These are phyloP conservation scores for Candida arabinofermentans DNA, from an alignment of 805 yeast species.

Conservation along the genomic window DNA sequence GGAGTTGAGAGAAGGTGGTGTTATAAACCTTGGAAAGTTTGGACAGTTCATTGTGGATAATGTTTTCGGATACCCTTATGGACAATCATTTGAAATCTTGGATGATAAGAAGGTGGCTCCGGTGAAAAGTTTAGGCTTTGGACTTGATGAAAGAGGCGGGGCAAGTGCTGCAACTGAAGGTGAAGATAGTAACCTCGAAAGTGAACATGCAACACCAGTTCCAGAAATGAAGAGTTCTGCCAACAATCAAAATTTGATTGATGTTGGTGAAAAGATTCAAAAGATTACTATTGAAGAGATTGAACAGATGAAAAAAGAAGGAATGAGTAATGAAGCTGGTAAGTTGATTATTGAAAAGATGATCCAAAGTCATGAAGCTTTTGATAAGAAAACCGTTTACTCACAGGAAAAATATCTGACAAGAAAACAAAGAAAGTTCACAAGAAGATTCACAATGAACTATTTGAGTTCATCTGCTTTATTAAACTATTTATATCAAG, in stretches of 20 bases:
- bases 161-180: conserved; percentile 25
- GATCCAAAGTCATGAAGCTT: conserved; percentile 78
- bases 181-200: conserved; percentile 15
- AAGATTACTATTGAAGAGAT: conserved; percentile 75
- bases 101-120: conserved; percentile 52
- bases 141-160: conserved; percentile 24
- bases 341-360: conserved; percentile 77
- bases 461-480: conserved; percentile 67
- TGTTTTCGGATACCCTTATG: conserved; percentile 77
- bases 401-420: conserved; percentile 90
- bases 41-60: conserved; percentile 77
- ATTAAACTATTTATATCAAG: conserved; percentile 62
- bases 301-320: conserved; percentile 71
- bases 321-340: conserved; percentile 59
- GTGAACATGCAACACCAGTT: conserved; percentile 21
- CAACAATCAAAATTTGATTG: conserved; percentile 60
- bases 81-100: conserved; percentile 82
- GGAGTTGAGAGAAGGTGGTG: conserved; percentile 55
- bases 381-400: conserved; percentile 81
- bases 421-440: conserved; percentile 88
- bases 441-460: conserved; percentile 80
- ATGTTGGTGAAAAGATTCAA: conserved; percentile 70
- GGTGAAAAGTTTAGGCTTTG: conserved; percentile 34
- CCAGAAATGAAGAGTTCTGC: conserved; percentile 42
- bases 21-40: conserved; percentile 81